phyloP scores from a whole-genome alignment of 2,329 filamentous ascomycete genomes.

The Hypoxylon sp. region DNA sequence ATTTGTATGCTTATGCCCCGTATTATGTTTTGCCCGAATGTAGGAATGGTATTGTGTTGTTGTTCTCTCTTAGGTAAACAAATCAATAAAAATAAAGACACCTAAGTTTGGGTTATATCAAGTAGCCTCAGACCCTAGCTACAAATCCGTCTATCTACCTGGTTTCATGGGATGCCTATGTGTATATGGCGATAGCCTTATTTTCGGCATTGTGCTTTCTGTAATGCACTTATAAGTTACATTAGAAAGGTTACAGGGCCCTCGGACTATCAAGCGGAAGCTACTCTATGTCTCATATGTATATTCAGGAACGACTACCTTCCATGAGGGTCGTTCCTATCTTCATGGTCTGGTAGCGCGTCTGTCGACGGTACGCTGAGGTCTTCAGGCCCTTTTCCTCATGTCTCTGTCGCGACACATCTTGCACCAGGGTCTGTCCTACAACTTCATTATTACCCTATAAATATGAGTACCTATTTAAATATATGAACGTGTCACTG shows the following conservation, averaged over 20 bases:
- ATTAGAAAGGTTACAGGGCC: neutral
- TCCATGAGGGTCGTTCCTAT: neutral
- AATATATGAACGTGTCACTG: neutral
- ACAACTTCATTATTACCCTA: conserved; percentile 4
- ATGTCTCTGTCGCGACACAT: neutral
- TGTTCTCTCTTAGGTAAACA: too few relatives aligned
- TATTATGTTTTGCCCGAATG: too few relatives aligned
- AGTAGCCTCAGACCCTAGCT: neutral
- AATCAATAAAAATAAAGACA: too few relatives aligned
- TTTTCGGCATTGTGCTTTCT: neutral
- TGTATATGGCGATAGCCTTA: neutral
- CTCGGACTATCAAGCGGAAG: conserved; percentile 4
- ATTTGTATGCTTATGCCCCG: too few relatives aligned
- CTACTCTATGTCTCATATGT: neutral
- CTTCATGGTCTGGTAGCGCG: neutral
- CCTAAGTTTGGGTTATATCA: too few relatives aligned
- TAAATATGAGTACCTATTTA: neutral
- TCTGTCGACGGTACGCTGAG: neutral
- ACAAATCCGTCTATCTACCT: neutral
- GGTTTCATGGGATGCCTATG: neutral
- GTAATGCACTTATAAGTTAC: neutral
- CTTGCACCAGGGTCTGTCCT: neutral
- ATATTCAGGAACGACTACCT: neutral
- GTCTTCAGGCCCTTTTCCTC: neutral
- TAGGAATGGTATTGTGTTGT: too few relatives aligned